phyloP scores from a whole-genome alignment of 1,284 basidiomycete genomes.

The Trametes polyzona region DNA sequence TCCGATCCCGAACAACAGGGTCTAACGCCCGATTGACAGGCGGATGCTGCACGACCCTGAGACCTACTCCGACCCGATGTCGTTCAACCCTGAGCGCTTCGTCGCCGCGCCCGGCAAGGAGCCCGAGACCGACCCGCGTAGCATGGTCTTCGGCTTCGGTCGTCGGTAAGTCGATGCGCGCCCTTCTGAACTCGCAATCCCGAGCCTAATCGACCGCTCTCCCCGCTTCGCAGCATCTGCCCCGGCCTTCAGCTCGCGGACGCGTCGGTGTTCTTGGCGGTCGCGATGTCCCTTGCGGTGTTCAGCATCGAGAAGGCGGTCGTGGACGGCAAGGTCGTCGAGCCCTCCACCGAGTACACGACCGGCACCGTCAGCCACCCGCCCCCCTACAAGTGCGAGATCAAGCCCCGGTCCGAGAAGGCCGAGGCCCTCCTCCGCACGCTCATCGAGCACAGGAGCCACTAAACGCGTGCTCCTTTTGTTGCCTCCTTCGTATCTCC shows the following conservation, averaged over 20 bases:
- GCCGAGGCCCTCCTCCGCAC: conserved; percentile 27
- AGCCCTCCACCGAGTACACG: conserved; percentile 31
- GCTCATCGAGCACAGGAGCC: conserved; percentile 2
- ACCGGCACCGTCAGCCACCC: conserved; percentile 36
- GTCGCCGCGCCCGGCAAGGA: conserved; percentile 23
- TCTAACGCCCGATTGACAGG: conserved; percentile 19
- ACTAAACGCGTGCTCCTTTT: not conserved
- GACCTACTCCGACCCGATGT: conserved; percentile 32
- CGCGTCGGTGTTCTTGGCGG: conserved; percentile 35
- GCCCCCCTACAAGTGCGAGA: conserved; percentile 36
- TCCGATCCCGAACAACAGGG: not conserved
- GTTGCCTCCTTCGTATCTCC: conserved; percentile 24
- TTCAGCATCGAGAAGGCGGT: conserved; percentile 37
- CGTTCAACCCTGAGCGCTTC: conserved; percentile 38
- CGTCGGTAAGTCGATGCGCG: conserved; percentile 26
- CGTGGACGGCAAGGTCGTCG: conserved; percentile 29
- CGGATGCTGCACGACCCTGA: conserved; percentile 36
- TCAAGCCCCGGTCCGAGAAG: conserved; percentile 35
- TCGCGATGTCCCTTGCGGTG: conserved; percentile 36
- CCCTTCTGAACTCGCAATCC: not conserved
- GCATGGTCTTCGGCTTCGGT: conserved; percentile 35
- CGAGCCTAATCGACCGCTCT: not conserved
- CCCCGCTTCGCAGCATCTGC: conserved; percentile 18
- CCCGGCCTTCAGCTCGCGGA: conserved; percentile 38
- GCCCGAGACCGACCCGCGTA: conserved; percentile 31